Evolutionary conservation across 108 stramenopile species (phyloP).

Genomic region (Tribonema minus): DNA sequence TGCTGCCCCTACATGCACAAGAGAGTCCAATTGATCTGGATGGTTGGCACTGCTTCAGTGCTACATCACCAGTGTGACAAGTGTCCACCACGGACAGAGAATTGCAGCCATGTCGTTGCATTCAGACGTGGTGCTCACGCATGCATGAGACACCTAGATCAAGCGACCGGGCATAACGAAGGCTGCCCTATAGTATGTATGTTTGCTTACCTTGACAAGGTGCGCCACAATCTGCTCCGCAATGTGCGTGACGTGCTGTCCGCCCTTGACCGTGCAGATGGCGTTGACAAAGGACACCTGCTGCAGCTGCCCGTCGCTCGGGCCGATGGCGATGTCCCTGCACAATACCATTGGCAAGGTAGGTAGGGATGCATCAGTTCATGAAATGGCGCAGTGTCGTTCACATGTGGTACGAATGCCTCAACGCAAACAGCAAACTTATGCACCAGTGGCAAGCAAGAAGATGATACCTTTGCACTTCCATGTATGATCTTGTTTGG

Average conservation of each 20-base stretch:
- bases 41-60: no score
- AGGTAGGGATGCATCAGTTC: neutral
- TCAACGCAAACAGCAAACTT: neutral
- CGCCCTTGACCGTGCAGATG: slow-evolving; percentile 93
- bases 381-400: neutral
- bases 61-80: no score
- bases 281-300: slow-evolving; percentile 97
- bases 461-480: no score
- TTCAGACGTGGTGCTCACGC: neutral
- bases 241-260: slow-evolving; percentile 82
- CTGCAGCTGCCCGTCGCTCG: slow-evolving; percentile 76
- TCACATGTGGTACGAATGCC: neutral
- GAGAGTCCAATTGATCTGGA: no score
- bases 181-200: no score
- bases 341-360: neutral
- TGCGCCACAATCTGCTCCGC: slow-evolving; percentile 72
- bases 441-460: neutral
- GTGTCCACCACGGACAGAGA: neutral
- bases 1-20: no score
- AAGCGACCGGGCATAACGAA: no score
- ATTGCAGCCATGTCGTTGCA: neutral
- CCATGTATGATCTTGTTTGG: no score
- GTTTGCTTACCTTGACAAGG: slow-evolving; percentile 11
- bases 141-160: no score
- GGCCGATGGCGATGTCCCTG: slow-evolving; percentile 53